phyloP scores from a whole-genome alignment of 495 filamentous ascomycete genomes.

The Annulohypoxylon stygium region DNA sequence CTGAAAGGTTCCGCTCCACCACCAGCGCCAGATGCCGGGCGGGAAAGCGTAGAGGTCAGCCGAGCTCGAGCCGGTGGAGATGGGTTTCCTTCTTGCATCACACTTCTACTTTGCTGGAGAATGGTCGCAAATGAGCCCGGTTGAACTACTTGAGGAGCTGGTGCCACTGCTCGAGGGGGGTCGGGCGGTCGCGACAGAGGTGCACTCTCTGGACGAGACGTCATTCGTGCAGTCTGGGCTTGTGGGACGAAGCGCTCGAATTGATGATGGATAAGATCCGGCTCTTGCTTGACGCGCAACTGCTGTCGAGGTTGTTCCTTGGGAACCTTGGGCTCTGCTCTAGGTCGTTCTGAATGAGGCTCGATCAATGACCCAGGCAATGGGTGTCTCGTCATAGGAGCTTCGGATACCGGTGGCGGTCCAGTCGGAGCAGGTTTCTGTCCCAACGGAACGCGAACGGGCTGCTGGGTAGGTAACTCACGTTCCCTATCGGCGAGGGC shows the following conservation, averaged over 20 bases:
- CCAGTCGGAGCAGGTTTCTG: constrained; percentile 44
- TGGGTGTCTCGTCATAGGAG: constrained; percentile 46
- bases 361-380: constrained; percentile 48
- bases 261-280: constrained; percentile 52
- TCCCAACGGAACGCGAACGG: constrained; percentile 41
- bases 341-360: constrained; percentile 48
- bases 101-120: constrained; percentile 51
- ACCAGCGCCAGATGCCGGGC: constrained; percentile 50
- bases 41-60: constrained; percentile 51
- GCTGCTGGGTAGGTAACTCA: constrained; percentile 44
- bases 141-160: constrained; percentile 49
- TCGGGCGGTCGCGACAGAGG: constrained; percentile 59
- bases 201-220: constrained; percentile 55
- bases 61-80: constrained; percentile 49
- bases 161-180: constrained; percentile 54
- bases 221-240: constrained; percentile 45
- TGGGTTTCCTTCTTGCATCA: constrained; percentile 53
- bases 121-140: constrained; percentile 39
- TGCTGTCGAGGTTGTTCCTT: constrained; percentile 49
- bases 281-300: constrained; percentile 61
- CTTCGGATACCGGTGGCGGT: constrained; percentile 43
- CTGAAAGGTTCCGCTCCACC: constrained; percentile 56
- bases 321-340: constrained; percentile 42
- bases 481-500: constrained; percentile 49
- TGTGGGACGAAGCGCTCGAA: constrained; percentile 52